phyloP scores from a whole-genome alignment of 805 yeast species.

The Yarrowia sp. region DNA sequence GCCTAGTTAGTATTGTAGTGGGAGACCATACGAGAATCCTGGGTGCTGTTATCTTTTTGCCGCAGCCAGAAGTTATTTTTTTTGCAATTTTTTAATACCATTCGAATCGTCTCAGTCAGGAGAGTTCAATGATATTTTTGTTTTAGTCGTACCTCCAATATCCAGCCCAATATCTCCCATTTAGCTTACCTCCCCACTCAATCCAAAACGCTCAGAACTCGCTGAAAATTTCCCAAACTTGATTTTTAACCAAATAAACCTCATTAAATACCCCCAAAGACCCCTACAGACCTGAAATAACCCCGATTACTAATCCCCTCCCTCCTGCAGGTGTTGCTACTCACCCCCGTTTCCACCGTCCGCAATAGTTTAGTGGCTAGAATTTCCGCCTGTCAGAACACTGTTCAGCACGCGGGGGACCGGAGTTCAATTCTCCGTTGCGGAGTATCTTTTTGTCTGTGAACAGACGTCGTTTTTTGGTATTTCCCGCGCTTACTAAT shows the following conservation, averaged over 20 bases:
- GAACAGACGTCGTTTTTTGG: no score
- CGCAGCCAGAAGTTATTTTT: neutral
- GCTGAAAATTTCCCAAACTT: no score
- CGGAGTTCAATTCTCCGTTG: no score
- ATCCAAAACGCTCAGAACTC: neutral
- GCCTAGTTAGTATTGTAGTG: slow-evolving; percentile 12
- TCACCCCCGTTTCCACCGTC: neutral
- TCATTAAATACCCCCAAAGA: no score
- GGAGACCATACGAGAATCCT: slow-evolving; percentile 13
- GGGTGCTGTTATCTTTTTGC: neutral
- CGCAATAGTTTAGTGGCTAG: slow-evolving; percentile 43
- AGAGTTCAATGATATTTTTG: neutral
- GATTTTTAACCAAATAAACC: no score
- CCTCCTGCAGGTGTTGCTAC: no score
- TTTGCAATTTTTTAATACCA: neutral
- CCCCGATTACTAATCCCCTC: no score
- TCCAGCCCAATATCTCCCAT: neutral
- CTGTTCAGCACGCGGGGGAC: no score
- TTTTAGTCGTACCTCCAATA: neutral
- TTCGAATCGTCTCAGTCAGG: neutral
- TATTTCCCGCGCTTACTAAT: no score
- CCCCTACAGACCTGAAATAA: no score
- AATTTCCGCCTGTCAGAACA: slow-evolving; percentile 42
- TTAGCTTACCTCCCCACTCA: neutral
- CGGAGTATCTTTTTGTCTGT: no score